Percentiles rank a stretch among this genome's conserved stretches.
phyloP scores from a whole-genome alignment of 495 filamentous ascomycete genomes.

The Podospora bellae-mahoneyi region DNA sequence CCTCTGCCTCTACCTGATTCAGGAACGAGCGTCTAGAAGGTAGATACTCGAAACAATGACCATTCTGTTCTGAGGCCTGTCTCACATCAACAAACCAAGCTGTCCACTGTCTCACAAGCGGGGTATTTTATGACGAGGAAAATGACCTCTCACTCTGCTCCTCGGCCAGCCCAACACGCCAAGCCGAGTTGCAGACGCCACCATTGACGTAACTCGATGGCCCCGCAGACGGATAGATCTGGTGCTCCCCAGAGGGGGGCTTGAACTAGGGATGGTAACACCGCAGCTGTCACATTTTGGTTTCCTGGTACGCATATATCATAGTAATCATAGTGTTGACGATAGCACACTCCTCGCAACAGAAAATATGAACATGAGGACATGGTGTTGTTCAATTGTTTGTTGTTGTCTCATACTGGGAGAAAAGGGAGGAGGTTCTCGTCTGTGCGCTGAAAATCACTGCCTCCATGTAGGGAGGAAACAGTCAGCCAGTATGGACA shows the following conservation, averaged over 20 bases:
- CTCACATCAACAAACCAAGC: background rate
- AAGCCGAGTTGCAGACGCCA: background rate
- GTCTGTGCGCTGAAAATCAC: conserved; percentile 13
- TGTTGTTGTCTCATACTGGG: background rate
- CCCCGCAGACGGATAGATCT: conserved; percentile 5
- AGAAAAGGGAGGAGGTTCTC: conserved; percentile 8
- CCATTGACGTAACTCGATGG: background rate
- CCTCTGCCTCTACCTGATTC: background rate
- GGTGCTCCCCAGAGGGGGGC: background rate
- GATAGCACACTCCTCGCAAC: background rate
- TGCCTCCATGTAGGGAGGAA: background rate
- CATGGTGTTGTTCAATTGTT: background rate
- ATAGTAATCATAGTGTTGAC: background rate
- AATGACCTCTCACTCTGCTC: background rate
- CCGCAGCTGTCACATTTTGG: conserved; percentile 2
- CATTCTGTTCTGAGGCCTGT: background rate
- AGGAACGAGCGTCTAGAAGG: background rate
- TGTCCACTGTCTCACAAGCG: background rate
- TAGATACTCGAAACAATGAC: too few species aligned
- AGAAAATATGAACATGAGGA: background rate
- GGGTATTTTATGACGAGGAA: background rate
- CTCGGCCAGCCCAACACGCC: background rate
- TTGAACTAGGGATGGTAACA: conserved; percentile 3
- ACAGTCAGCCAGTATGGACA: background rate
- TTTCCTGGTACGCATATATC: background rate